phyloP scores from a whole-genome alignment of 352 stramenopile species.

The Pilasporangium apinafurcum region DNA sequence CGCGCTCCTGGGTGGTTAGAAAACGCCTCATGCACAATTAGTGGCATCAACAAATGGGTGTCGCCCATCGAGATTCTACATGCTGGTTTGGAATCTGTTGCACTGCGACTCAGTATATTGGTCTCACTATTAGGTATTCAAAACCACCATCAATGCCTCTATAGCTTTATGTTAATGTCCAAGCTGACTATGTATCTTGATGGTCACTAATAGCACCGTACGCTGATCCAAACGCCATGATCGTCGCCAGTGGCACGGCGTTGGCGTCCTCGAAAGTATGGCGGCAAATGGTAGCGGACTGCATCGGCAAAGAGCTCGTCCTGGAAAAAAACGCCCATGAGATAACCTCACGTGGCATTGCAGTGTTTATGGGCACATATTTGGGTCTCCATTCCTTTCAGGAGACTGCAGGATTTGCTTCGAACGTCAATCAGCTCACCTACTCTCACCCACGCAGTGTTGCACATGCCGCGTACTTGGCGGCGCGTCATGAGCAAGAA shows the following conservation, averaged over 20 bases:
- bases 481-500: slow-evolving; percentile 61
- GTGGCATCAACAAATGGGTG: slow-evolving; percentile 88
- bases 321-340: slow-evolving; percentile 58
- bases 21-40: slow-evolving; percentile 87
- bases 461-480: slow-evolving; percentile 55
- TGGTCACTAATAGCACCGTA: slow-evolving; percentile 9
- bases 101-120: slow-evolving; percentile 82
- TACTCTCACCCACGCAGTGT: slow-evolving; percentile 30
- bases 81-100: slow-evolving; percentile 88
- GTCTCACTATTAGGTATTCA: slow-evolving; percentile 80
- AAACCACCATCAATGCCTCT: no score
- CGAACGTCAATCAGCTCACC: slow-evolving; percentile 14
- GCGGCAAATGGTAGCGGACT: slow-evolving; percentile 86
- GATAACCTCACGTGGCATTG: slow-evolving; percentile 81
- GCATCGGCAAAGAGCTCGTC: slow-evolving; percentile 63
- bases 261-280: slow-evolving; percentile 74
- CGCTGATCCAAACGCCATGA: slow-evolving; percentile 36
- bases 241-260: slow-evolving; percentile 79
- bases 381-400: slow-evolving; percentile 48
- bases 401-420: slow-evolving; percentile 20
- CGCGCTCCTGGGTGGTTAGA: slow-evolving; percentile 90
- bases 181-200: slow-evolving; percentile 15
- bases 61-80: slow-evolving; percentile 86
- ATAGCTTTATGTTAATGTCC: background rate
- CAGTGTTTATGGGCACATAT: slow-evolving; percentile 60